Conservation (phyloP, 768 basidiomycete species). For the Calocera cornea region DNA sequence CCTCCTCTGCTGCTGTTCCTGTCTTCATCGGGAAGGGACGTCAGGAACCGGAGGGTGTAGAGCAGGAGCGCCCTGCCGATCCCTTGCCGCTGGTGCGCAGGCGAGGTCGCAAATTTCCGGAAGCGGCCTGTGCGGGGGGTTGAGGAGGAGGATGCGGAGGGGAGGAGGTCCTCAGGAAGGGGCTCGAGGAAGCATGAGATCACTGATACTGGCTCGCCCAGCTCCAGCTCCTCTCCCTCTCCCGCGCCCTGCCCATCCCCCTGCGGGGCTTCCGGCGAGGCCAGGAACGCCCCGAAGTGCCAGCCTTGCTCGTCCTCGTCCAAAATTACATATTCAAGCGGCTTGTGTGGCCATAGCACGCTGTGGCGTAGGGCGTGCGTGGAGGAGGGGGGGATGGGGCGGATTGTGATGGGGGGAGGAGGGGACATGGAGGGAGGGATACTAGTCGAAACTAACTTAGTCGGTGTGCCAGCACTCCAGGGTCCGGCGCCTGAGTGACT, state of each 20-base stretch:
- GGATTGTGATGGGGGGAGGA: background rate
- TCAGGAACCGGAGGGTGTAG: conserved; percentile 23
- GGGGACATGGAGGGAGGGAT: too few relatives aligned
- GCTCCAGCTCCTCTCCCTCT: background rate
- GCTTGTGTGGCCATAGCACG: background rate
- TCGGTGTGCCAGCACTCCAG: too few relatives aligned
- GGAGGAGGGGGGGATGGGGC: background rate
- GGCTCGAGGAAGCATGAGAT: conserved; percentile 1
- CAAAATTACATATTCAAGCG: background rate
- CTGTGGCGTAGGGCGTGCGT: background rate
- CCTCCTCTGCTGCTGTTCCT: conserved; percentile 29
- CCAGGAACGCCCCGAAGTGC: background rate
- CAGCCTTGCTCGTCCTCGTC: background rate
- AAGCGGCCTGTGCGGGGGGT: conserved; percentile 24
- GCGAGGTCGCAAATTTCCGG: conserved; percentile 48
- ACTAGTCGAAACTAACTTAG: too few relatives aligned
- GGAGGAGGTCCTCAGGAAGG: background rate
- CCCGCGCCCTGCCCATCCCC: background rate
- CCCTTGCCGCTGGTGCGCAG: conserved; percentile 38
- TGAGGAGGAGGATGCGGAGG: background rate
- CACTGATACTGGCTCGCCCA: background rate
- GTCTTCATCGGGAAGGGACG: background rate
- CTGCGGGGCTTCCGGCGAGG: background rate
- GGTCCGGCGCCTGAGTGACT: too few relatives aligned
- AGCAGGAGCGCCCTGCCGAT: conserved; percentile 39